Base-by-base conservation (phyloP, 2,329 filamentous ascomycete species). In the Ceratocystis ficicola region DNA sequence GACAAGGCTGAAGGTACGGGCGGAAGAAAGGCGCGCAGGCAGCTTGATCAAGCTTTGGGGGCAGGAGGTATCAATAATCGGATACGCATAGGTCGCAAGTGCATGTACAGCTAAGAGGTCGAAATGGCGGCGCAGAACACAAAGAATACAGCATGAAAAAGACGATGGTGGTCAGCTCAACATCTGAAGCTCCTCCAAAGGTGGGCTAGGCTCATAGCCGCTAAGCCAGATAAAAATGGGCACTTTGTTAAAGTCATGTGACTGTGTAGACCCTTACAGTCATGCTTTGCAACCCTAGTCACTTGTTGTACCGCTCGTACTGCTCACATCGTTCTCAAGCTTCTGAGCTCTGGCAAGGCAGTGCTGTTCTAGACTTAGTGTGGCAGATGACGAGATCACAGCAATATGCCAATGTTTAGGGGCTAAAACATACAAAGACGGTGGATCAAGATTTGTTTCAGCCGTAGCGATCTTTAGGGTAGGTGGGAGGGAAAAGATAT, bases 1-100 rank as follows among this genome's bases (percentile, higher is more conserved):
- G 61, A n/a, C 62, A 36, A 63, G 62, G 62, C 62, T 63, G 62
- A 52, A 22, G 50, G 50, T n/a, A 55, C 15, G 0, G 36, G 36
- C 36, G 36, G 36, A 41, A 15, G 36, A 12, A 12, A 41, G 10
- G 36, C 12, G 8, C 36, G 36, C 36, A 41, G 12, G 12, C 36
- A 41, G 36, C 36, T 41, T 41, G 3, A 41, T 41, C 36, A 41
- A 41, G 12, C 36, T 41, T 41, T 41, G 12, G 4, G 10, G 36
- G 36, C 36, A 41, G 36, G 36, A 15, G 36, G 48, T 25, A n/a
- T 10, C n/a, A 8, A 20, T 15, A 10, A 3, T 10, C 6, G 17
- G 48, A 22, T 50, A 2, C 48, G 48, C n/a, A 50, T 50, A 50
- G 22, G 22, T 2, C n/a, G 2, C 20, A 22, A n/a, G 17, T 50